Conservation (phyloP, 257 asterid genomes). For the Oldenlandia corymbosa region DNA sequence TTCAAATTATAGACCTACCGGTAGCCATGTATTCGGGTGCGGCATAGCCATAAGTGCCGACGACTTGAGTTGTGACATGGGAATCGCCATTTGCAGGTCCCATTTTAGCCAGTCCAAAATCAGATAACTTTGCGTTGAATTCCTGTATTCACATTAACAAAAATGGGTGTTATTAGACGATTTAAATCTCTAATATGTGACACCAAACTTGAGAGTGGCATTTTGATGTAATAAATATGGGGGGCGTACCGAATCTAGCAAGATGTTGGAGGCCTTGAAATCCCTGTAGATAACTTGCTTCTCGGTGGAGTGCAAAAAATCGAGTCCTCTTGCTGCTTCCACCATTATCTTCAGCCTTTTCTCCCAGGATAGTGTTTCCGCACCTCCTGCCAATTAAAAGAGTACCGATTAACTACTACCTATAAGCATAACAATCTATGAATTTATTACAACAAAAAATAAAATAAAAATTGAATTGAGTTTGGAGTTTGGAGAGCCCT, state of each 20-base stretch:
- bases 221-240: no score
- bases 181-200: no score
- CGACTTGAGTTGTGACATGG: slow-evolving; percentile 61
- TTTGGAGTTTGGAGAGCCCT: no score
- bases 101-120: slow-evolving; percentile 84
- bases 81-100: slow-evolving; percentile 78
- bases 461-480: no score
- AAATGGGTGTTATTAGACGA: no score
- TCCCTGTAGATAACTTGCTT: slow-evolving; percentile 76
- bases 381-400: slow-evolving; percentile 35
- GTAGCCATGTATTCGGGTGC: slow-evolving; percentile 91
- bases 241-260: slow-evolving; percentile 49
- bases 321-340: slow-evolving; percentile 84
- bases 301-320: slow-evolving; percentile 52
- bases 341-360: slow-evolving; percentile 56
- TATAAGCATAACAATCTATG: no score
- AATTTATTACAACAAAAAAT: no score
- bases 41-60: slow-evolving; percentile 85
- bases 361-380: slow-evolving; percentile 72
- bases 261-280: slow-evolving; percentile 71
- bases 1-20: slow-evolving; percentile 27
- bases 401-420: no score
- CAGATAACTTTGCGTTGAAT: slow-evolving; percentile 73
- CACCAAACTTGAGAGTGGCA: no score
- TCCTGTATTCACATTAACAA: slow-evolving; percentile 28